These are phyloP conservation scores for Celoporthe dispersa DNA, from an alignment of 2,329 filamentous ascomycete species.

Conservation along the genomic window DNA sequence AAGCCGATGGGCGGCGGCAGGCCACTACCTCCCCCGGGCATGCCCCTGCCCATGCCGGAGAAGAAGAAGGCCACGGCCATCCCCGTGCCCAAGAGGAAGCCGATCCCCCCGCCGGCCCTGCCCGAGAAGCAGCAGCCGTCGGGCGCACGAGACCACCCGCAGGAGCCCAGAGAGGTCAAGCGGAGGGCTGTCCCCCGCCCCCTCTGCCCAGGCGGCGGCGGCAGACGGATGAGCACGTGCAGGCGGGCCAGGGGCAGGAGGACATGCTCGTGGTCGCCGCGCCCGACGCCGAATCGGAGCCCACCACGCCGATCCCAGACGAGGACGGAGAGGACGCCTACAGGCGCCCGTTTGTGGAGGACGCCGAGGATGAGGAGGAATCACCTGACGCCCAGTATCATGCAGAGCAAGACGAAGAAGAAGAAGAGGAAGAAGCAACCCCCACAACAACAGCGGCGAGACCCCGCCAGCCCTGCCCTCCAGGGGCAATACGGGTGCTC, in stretches of 20 bases:
- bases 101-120: slow-evolving; percentile 50
- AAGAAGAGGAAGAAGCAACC: too few relatives aligned
- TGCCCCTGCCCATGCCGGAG: slow-evolving; percentile 73
- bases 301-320: slow-evolving; percentile 53
- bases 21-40: slow-evolving; percentile 80
- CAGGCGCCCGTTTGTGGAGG: slow-evolving; percentile 42
- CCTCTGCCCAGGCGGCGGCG: slow-evolving; percentile 54
- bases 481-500: not conserved
- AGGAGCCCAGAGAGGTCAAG: slow-evolving; percentile 11
- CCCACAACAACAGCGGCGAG: not conserved
- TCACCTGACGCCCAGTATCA: slow-evolving; percentile 4
- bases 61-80: slow-evolving; percentile 61
- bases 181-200: slow-evolving; percentile 47
- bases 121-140: slow-evolving; percentile 31
- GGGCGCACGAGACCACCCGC: slow-evolving; percentile 19
- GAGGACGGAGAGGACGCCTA: slow-evolving; percentile 33
- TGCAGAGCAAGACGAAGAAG: slow-evolving; percentile 13
- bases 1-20: slow-evolving; percentile 83
- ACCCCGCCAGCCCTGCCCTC: slow-evolving; percentile 23
- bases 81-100: slow-evolving; percentile 67
- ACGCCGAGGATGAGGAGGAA: slow-evolving; percentile 39
- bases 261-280: slow-evolving; percentile 68
- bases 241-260: slow-evolving; percentile 50
- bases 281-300: slow-evolving; percentile 62
- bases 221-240: slow-evolving; percentile 41